phyloP scores from a whole-genome alignment of 495 filamentous ascomycete species.

The Penicillium diatomitis region DNA sequence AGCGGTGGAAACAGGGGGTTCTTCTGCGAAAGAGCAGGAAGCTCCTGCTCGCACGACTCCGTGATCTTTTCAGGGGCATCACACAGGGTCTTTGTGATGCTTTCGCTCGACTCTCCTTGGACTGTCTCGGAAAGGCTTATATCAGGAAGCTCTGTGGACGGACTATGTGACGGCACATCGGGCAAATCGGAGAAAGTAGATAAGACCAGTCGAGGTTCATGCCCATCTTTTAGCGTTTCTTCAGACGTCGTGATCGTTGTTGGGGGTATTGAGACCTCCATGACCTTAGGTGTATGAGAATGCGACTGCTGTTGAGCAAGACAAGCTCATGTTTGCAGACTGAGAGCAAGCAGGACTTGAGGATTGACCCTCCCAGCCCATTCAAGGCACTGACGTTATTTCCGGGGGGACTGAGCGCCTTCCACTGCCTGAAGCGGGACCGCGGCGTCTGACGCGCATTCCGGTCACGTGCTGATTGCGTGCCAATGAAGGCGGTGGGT shows the following conservation, averaged over 20 bases:
- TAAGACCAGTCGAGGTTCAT: background rate
- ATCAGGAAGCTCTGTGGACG: background rate
- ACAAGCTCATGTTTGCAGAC: background rate
- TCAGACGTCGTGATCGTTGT: background rate
- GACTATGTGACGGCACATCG: background rate
- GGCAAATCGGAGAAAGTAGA: background rate
- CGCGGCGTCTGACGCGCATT: too few relatives aligned
- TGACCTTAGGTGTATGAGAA: slow-evolving; percentile 4
- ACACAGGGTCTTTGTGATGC: background rate
- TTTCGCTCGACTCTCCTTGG: background rate
- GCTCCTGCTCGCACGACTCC: background rate
- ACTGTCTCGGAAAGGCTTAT: background rate
- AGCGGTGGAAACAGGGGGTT: slow-evolving; percentile 85
- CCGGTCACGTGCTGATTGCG: too few relatives aligned
- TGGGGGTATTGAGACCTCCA: slow-evolving; percentile 11
- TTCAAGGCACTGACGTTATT: too few relatives aligned
- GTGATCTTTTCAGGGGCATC: slow-evolving; percentile 3
- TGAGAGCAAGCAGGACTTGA: too few relatives aligned
- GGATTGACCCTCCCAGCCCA: too few relatives aligned
- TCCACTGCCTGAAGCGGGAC: too few relatives aligned
- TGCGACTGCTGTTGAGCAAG: background rate
- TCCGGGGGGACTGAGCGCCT: too few relatives aligned
- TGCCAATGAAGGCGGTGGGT: too few relatives aligned
- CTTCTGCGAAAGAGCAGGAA: slow-evolving; percentile 14
- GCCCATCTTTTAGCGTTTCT: background rate